These are phyloP conservation scores for Naganishia liquefaciens DNA, from an alignment of 1,284 basidiomycete genomes.

Conservation along the genomic window DNA sequence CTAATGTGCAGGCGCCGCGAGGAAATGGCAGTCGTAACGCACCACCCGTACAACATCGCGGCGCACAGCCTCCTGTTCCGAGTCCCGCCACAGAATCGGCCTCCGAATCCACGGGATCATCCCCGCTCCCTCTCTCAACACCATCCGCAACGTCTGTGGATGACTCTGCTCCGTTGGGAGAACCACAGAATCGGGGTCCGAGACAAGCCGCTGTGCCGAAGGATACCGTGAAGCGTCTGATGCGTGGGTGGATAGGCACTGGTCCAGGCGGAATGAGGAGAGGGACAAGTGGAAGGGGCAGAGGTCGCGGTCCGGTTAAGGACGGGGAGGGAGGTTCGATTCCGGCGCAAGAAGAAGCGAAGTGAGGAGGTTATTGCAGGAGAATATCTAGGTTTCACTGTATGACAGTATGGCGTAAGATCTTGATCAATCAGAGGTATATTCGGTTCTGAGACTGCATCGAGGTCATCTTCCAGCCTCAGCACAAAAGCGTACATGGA, in stretches of 20 bases:
- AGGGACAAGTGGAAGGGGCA: slow-evolving; percentile 19
- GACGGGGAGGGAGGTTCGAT: neutral
- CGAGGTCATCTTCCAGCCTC: too few species aligned
- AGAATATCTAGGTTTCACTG: neutral
- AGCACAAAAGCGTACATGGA: too few species aligned
- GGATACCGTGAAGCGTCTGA: slow-evolving; percentile 16
- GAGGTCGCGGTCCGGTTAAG: slow-evolving; percentile 4
- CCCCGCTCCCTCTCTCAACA: slow-evolving; percentile 9
- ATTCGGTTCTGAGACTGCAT: neutral
- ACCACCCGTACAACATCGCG: neutral
- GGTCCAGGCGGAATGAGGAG: slow-evolving; percentile 17
- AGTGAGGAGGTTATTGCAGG: neutral
- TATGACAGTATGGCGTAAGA: neutral
- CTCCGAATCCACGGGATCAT: slow-evolving; percentile 7
- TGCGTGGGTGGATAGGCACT: slow-evolving; percentile 17
- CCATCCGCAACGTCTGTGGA: slow-evolving; percentile 4
- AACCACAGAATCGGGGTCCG: slow-evolving; percentile 6
- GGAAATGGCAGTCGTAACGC: slow-evolving; percentile 22
- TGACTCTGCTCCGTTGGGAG: neutral
- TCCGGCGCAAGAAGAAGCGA: neutral
- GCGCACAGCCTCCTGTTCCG: neutral
- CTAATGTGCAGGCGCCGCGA: slow-evolving; percentile 1
- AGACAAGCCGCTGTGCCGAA: slow-evolving; percentile 18
- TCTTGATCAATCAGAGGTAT: neutral
- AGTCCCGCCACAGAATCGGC: neutral